Conservation (phyloP, 176 grass and related monocot genomes). For the Aegilops speltoides region DNA sequence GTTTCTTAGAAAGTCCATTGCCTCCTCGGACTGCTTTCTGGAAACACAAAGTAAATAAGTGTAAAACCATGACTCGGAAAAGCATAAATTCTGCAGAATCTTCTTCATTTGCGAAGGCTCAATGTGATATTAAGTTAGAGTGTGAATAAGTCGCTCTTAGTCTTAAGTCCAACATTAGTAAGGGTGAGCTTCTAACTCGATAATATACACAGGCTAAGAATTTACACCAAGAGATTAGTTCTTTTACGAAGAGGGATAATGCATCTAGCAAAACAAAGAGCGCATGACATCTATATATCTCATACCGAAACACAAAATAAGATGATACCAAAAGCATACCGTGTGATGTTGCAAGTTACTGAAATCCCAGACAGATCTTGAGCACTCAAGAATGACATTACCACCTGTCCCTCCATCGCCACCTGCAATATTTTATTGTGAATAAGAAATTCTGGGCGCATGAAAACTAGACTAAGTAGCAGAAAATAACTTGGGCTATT, state of each 20-base stretch:
- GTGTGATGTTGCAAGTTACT: conserved; percentile 21
- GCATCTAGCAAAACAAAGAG: background rate
- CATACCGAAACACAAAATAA: background rate
- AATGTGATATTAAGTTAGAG: background rate
- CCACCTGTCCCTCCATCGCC: conserved; percentile 83
- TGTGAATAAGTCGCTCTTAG: background rate
- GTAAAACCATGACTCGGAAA: background rate
- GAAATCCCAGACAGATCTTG: conserved; percentile 72
- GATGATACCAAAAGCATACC: background rate
- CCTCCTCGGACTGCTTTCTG: conserved; percentile 63
- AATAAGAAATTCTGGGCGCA: background rate
- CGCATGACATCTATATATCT: background rate
- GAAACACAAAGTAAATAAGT: conserved; percentile 12
- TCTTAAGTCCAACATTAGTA: background rate
- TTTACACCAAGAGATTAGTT: background rate
- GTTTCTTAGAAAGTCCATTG: conserved; percentile 20
- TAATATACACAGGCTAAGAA: background rate
- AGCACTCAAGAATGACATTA: conserved; percentile 89
- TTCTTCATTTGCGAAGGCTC: background rate
- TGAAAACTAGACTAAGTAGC: background rate
- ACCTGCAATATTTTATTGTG: conserved; percentile 46
- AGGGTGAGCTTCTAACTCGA: background rate
- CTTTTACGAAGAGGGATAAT: background rate
- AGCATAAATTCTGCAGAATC: conserved; percentile 8
- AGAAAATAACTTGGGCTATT: background rate